Evolutionary conservation across 495 filamentous ascomycete genomes (phyloP).

Genomic region (Penicillium longicatenatum): DNA sequence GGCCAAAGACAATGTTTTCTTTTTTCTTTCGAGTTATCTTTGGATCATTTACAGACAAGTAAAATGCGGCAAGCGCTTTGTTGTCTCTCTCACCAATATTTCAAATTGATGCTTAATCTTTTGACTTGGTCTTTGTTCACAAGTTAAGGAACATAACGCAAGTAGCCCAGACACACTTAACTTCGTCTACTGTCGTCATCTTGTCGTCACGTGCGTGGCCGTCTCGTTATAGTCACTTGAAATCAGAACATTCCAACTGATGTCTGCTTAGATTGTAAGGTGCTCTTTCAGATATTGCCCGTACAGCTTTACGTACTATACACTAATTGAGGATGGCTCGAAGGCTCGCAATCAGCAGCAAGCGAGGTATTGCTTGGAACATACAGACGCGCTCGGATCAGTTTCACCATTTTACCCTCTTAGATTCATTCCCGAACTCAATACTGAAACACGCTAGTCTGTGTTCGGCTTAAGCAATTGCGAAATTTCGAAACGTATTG

Average conservation of each 20-base stretch:
- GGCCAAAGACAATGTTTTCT: not conserved
- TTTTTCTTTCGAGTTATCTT: constrained; percentile 2
- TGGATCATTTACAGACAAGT: not conserved
- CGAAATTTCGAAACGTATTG: too few species aligned
- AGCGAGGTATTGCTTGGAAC: constrained; percentile 1
- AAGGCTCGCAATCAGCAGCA: not conserved
- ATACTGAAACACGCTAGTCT: too few species aligned
- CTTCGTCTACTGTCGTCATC: not conserved
- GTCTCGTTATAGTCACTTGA: not conserved
- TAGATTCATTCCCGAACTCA: too few species aligned
- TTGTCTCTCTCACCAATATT: not conserved
- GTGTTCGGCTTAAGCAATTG: too few species aligned
- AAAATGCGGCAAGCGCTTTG: not conserved
- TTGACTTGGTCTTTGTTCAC: too few species aligned
- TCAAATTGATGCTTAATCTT: not conserved
- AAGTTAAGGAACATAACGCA: too few species aligned
- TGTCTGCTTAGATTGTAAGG: not conserved
- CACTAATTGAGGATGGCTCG: not conserved
- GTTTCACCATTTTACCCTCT: too few species aligned
- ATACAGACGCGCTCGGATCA: too few species aligned
- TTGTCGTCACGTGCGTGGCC: not conserved
- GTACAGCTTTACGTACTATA: not conserved
- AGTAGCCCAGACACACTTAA: not conserved
- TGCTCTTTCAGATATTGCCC: not conserved
- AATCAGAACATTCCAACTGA: not conserved